phyloP scores from a whole-genome alignment of 2,329 filamentous ascomycete genomes.

The Orbilia ellipsospora region DNA sequence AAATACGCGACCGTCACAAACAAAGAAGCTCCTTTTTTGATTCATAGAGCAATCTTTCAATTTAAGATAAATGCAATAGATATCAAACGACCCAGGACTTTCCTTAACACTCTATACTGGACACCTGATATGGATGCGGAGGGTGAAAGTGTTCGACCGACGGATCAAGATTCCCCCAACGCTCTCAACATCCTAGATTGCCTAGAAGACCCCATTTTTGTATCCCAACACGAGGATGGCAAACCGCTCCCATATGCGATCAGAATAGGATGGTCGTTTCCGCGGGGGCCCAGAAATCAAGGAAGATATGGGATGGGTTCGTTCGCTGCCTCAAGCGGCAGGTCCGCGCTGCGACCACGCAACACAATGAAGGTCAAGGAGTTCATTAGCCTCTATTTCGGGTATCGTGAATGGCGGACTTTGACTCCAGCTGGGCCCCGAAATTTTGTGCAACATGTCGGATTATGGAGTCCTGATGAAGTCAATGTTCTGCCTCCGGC shows the following conservation, averaged over 20 bases:
- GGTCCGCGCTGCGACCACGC: neutral
- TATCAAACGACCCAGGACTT: neutral
- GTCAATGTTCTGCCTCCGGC: conserved; percentile 8
- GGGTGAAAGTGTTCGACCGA: neutral
- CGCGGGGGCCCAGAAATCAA: neutral
- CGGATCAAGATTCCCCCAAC: neutral
- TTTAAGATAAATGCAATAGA: neutral
- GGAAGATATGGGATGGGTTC: conserved; percentile 8
- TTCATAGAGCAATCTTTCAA: conserved; percentile 24
- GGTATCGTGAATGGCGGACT: neutral
- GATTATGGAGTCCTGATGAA: conserved; percentile 18
- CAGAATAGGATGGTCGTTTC: conserved; percentile 15
- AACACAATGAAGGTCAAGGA: conserved; percentile 26
- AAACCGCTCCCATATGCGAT: conserved; percentile 8
- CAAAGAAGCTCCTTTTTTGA: conserved; percentile 12
- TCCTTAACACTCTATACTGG: neutral
- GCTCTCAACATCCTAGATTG: conserved; percentile 10
- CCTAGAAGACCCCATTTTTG: conserved; percentile 20
- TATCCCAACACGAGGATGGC: neutral
- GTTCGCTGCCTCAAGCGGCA: conserved; percentile 2
- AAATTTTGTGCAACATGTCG: conserved; percentile 20
- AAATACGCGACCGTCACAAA: neutral
- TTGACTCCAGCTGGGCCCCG: neutral
- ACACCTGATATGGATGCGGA: neutral
- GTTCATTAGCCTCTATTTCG: conserved; percentile 24